Conservation (phyloP, 2,329 filamentous ascomycete genomes). For the Ophiocordyceps unilateralis region DNA sequence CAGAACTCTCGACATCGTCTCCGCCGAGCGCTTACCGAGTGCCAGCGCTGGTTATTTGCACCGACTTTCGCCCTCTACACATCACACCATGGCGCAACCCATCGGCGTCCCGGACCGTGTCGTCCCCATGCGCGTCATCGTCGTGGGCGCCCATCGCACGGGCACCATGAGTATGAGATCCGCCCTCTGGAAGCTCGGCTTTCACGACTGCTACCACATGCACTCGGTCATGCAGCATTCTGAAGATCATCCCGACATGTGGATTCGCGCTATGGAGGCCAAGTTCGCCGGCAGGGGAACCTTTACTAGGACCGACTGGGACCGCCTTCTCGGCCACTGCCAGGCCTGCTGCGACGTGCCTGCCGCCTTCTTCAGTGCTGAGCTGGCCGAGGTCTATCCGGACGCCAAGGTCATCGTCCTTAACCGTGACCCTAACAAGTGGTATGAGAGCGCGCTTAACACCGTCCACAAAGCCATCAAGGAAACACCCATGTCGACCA, state of each 20-base stretch:
- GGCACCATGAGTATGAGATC: conserved; percentile 34
- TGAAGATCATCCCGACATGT: conserved; percentile 46
- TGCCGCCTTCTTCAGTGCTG: conserved; percentile 47
- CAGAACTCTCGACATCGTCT: background rate
- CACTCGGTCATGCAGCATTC: conserved; percentile 36
- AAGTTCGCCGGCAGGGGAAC: conserved; percentile 18
- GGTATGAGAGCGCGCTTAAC: conserved; percentile 43
- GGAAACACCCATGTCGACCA: conserved; percentile 2
- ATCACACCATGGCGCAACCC: background rate
- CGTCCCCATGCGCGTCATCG: conserved; percentile 22
- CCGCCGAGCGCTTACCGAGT: background rate
- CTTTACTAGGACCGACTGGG: conserved; percentile 51
- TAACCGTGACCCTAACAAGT: conserved; percentile 47
- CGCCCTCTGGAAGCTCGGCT: conserved; percentile 49
- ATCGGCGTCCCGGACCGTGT: conserved; percentile 9
- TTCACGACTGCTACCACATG: conserved; percentile 57
- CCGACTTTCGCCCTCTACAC: background rate
- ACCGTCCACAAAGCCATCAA: conserved; percentile 47
- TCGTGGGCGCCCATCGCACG: conserved; percentile 20
- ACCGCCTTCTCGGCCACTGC: conserved; percentile 48
- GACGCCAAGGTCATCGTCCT: conserved; percentile 56
- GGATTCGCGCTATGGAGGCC: conserved; percentile 49
- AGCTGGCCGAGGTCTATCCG: conserved; percentile 56
- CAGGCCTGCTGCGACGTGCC: conserved; percentile 57
- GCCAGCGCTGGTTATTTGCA: too few relatives aligned